Evolutionary conservation across 805 yeast genomes (phyloP), one percentile per base, ranked within the genome.

Genomic region (Candida oleophila): DNA sequence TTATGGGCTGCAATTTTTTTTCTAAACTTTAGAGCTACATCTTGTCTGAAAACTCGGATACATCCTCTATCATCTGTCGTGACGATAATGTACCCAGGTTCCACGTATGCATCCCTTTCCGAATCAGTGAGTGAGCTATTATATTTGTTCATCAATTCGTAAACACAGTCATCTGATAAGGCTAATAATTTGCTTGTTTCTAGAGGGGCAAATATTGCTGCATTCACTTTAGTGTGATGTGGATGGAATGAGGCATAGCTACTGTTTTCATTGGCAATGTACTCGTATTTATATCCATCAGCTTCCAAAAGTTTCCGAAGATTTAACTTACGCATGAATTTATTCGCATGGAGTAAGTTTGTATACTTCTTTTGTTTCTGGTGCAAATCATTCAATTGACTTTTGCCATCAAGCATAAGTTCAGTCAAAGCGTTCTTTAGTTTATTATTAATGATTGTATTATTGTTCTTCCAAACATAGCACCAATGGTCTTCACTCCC

Each of bases 401-500:
- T 57, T 38, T 62, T 66, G 4, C 72, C 66, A 33, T 69, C 75
- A 7, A 55, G 44, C 16, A 67, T 55, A 12, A 69, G 42, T 19
- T 71, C 77, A 41, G 62, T 66, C 38, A 72, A 46, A 1, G 71
- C 63, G 34, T 49, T 57, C 28, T 61, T 65, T 44, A 74, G 56
- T 54, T 56, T 68, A 52, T 62, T 73, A 59, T 68, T 76, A 53
- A 66, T 68, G 54, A 67, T 68, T 32, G 64, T 57, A 45, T 71
- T 69, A 51, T 71, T 66, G 53, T 73, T 63, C 46, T 77, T 76
- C 98, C 98, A 92, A 11, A 88, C 68, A 58, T 90, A 91, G 12
- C 87, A 80, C 82, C 90, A 82, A 54, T 87, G 89, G 65, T 91
- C 94, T 60, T 91, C 97, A 11, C 95, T 86, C 0, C 96, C 96